These are phyloP conservation scores for Polytrichum commune DNA, from an alignment of 225 moss, liverwort and hornwort species.

Conservation along the genomic window DNA sequence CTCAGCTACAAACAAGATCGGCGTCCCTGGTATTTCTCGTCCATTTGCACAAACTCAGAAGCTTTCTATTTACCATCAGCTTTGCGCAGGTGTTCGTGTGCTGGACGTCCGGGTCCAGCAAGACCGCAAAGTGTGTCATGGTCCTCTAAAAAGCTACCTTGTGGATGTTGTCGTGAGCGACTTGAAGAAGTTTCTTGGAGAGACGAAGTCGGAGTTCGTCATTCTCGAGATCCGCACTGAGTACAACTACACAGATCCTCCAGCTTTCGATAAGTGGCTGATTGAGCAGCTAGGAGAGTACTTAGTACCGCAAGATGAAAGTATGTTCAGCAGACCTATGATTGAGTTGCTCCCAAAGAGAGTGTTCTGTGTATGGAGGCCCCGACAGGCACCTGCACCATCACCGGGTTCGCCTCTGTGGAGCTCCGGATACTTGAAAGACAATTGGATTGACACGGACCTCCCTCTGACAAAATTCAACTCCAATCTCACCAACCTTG, in stretches of 20 bases:
- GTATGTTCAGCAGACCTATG: constrained; percentile 52
- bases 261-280: constrained; percentile 78
- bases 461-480: constrained; percentile 78
- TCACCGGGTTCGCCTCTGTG: constrained; percentile 74
- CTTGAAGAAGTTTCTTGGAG: constrained; percentile 61
- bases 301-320: constrained; percentile 63
- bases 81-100: constrained; percentile 66
- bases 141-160: constrained; percentile 69
- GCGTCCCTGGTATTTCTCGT: constrained; percentile 54
- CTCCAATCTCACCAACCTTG: constrained; percentile 59
- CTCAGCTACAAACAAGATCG: constrained; percentile 93
- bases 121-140: constrained; percentile 76
- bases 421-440: constrained; percentile 77
- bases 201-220: constrained; percentile 72
- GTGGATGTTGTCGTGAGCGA: constrained; percentile 81
- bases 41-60: constrained; percentile 89
- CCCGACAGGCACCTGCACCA: constrained; percentile 54
- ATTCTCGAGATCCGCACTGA: constrained; percentile 90
- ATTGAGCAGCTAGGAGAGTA: constrained; percentile 70
- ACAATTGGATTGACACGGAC: constrained; percentile 97
- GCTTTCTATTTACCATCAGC: constrained; percentile 81
- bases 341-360: constrained; percentile 68
- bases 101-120: constrained; percentile 82
- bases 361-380: constrained; percentile 77
- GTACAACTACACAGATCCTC: constrained; percentile 68